Base-by-base conservation (phyloP, 2,329 filamentous ascomycete species). In the Aspergillus aculeatinus region DNA sequence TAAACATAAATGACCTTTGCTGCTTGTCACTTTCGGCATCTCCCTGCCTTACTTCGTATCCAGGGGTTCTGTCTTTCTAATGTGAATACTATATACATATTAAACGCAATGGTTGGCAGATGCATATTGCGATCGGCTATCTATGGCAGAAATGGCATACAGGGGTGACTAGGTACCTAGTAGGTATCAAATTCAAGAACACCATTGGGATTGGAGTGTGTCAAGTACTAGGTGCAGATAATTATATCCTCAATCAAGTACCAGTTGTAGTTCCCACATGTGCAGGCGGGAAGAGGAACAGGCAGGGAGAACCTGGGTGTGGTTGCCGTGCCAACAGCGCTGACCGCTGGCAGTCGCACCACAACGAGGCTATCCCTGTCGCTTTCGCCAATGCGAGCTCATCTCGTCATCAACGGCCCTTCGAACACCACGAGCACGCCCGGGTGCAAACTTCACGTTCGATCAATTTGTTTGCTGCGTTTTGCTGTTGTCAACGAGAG, bases 291-390 rank as follows among this genome's bases (percentile, higher is more conserved):
- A 55, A 12, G 47, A 29, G 2, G 53, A 44, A 27, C 33, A 31
- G 42, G 42, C 42, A 29, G 16, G 50, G 44, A 42, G 33, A 52
- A 58, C 27, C n/a, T 48, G 50, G 12, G 12, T 6, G 50, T 51
- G 65, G 67, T 69, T 69, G 66, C 67, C 64, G 59, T 66, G 67
- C 67, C 67, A 69, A 69, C 67, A 53, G 44, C 53, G 12, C 42
- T 61, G 54, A 60, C 58, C 50, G 57, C 63, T 56, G 53, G 52
- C 25, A 57, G 54, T 61, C 60, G 51, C 65, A 67, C 65, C 59
- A 67, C 55, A 60, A 60, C 57, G 44, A 52, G 58, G 48, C 50
- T 60, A 59, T 62, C 59, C 59, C 61, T 55, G 50, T 63, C 29
- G 48, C 19, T 59, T 16, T 55, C 53, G 14, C 12, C 55, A 48